Base-by-base conservation (phyloP, 164 flowering plant species). In the Dillenia suffruticosa region DNA sequence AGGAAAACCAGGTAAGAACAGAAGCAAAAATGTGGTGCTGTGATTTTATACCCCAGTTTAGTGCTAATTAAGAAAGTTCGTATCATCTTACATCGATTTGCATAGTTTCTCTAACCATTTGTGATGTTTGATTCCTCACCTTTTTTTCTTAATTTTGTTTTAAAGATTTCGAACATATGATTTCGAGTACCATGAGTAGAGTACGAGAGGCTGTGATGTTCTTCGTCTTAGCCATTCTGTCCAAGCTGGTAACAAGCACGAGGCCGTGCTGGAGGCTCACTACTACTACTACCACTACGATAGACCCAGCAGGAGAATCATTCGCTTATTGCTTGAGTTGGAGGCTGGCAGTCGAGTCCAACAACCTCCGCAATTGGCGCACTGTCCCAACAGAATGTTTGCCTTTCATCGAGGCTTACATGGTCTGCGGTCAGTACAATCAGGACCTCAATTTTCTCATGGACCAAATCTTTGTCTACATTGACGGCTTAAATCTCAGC, bases 311-410 rank as follows among this genome's bases (percentile, higher is more conserved):
- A 26, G 5, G 32, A 26, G 32, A 26, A 26, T 2, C 32, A 26
- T 26, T 26, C 5, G 32, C 32, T 26, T 26, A 26, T 26, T 26
- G 32, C 32, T 26, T 26, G 32, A 26, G 32, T 58, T 89, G 92
- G 97, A 71, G 97, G 68, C 22, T 86, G 66, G 90, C 76, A 10
- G 94, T 84, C 62, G 97, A 92, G 80, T 63, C 92, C 17, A 77
- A 83, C 78, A 89, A 92, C 59, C 74, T 81, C 22, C 68, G 79
- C 0, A 73, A 67, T 4, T 92, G 94, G 94, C 82, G 82, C 24
- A 86, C 89, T 1, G 90, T 87, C 15, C 97, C 97, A 1, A 10
- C 68, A 8, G 77, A 77, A 59, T 92, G 94, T 76, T 47, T 66
- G 44, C 66, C 58, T 9, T 66, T 82, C 63, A 50, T 89, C 8